Evolutionary conservation across 1,139 yeast species (phyloP).

Genomic region (Scheffersomyces illinoinensis): DNA sequence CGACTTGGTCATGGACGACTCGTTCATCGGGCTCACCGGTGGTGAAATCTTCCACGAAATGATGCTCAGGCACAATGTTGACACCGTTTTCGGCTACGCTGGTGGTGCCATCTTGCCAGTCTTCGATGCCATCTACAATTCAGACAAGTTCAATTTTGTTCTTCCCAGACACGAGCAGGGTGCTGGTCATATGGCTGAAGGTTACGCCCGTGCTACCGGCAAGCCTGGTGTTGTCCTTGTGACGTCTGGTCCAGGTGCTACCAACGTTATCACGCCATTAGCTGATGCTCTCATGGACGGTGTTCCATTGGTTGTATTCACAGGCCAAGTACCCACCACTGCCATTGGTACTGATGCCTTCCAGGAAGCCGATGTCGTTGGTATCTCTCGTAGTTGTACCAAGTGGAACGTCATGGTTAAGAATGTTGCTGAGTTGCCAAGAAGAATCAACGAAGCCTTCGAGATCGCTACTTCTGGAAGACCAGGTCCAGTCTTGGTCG

Average conservation of each 20-base stretch:
- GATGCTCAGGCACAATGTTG: slow-evolving; percentile 96
- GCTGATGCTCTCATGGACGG: slow-evolving; percentile 98
- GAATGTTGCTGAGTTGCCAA: slow-evolving; percentile 88
- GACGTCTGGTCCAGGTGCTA: slow-evolving; percentile 98
- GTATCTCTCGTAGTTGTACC: slow-evolving; percentile 95
- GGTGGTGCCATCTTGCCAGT: slow-evolving; percentile 99
- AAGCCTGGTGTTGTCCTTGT: slow-evolving; percentile 98
- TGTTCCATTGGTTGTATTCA: slow-evolving; percentile 94
- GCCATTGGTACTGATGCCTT: slow-evolving; percentile 98
- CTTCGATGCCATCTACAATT: slow-evolving; percentile 93
- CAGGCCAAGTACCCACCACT: slow-evolving; percentile 95
- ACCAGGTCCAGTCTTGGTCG: slow-evolving; percentile 98
- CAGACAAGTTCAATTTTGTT: slow-evolving; percentile 84
- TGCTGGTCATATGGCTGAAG: slow-evolving; percentile 99
- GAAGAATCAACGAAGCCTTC: slow-evolving; percentile 95
- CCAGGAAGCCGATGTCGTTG: slow-evolving; percentile 98
- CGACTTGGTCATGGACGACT: slow-evolving; percentile 61
- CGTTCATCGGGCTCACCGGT: slow-evolving; percentile 92
- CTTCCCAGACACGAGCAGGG: slow-evolving; percentile 98
- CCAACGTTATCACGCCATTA: slow-evolving; percentile 95
- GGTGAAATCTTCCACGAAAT: slow-evolving; percentile 98
- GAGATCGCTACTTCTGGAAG: slow-evolving; percentile 95
- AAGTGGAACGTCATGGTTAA: slow-evolving; percentile 99
- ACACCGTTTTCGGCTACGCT: slow-evolving; percentile 92
- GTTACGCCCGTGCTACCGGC: slow-evolving; percentile 93